These are phyloP conservation scores for Tricholoma sp. DNA, from an alignment of 768 basidiomycete species.

Conservation along the genomic window DNA sequence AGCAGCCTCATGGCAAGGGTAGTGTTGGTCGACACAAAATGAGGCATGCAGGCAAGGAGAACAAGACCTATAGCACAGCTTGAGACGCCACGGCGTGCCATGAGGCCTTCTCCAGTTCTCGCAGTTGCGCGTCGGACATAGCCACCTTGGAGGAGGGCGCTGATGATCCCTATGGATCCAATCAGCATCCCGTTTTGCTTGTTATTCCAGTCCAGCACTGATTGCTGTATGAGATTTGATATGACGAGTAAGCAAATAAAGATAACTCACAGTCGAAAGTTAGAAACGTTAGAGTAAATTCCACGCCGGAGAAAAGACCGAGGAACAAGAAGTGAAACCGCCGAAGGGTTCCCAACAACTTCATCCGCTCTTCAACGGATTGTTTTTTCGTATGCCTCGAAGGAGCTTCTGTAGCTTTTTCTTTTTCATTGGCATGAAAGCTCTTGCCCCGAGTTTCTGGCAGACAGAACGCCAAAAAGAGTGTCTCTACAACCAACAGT, in stretches of 20 bases:
- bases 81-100: slow-evolving; percentile 78
- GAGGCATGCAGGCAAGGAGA: slow-evolving; percentile 70
- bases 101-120: slow-evolving; percentile 70
- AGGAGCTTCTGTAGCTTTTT: slow-evolving; percentile 18
- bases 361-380: slow-evolving; percentile 46
- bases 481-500: slow-evolving; percentile 73
- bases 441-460: slow-evolving; percentile 78
- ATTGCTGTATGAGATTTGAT: neutral
- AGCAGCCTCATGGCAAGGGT: slow-evolving; percentile 47
- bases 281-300: slow-evolving; percentile 95
- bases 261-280: slow-evolving; percentile 76
- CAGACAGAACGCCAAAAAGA: slow-evolving; percentile 67
- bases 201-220: slow-evolving; percentile 88
- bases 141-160: slow-evolving; percentile 87
- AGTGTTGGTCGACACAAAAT: slow-evolving; percentile 36
- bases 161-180: slow-evolving; percentile 84
- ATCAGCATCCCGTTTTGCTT: slow-evolving; percentile 84
- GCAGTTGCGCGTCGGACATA: slow-evolving; percentile 83
- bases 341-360: slow-evolving; percentile 54
- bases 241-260: slow-evolving; percentile 1
- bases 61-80: slow-evolving; percentile 68
- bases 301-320: slow-evolving; percentile 88
- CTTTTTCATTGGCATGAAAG: slow-evolving; percentile 14
- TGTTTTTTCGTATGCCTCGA: slow-evolving; percentile 21
- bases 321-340: slow-evolving; percentile 81